Conservation (phyloP, 2,329 filamentous ascomycete species). For the Cordyceps fumosorosea region DNA sequence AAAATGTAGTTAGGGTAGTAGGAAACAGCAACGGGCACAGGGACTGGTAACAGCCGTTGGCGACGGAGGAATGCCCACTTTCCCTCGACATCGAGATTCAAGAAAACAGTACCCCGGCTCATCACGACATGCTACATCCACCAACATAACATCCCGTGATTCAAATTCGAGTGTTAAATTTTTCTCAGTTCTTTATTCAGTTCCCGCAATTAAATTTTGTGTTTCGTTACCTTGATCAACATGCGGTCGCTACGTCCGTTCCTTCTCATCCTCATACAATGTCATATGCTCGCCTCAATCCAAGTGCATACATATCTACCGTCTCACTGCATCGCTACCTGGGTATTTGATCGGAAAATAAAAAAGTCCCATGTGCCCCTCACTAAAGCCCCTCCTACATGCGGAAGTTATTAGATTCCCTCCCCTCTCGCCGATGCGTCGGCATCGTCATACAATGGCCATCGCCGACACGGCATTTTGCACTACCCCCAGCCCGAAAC, state of each 20-base stretch:
- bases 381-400: background rate
- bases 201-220: too few relatives aligned
- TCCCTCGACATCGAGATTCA: conserved; percentile 1
- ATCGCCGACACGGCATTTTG: background rate
- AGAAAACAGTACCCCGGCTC: background rate
- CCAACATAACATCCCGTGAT: background rate
- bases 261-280: too few relatives aligned
- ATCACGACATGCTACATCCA: background rate
- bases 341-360: too few relatives aligned
- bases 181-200: too few relatives aligned
- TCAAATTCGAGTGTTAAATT: background rate
- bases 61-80: background rate
- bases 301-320: too few relatives aligned
- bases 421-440: background rate
- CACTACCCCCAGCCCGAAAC: background rate
- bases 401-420: background rate
- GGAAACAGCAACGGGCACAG: too few relatives aligned
- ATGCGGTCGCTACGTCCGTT: too few relatives aligned
- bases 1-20: too few relatives aligned
- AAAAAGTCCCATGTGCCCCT: background rate
- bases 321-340: too few relatives aligned
- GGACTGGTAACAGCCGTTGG: background rate
- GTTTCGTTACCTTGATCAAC: too few relatives aligned
- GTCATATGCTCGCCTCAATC: too few relatives aligned
- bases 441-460: background rate